phyloP scores from a whole-genome alignment of 176 grass and related monocot genomes.

The Aechmea fasciata region DNA sequence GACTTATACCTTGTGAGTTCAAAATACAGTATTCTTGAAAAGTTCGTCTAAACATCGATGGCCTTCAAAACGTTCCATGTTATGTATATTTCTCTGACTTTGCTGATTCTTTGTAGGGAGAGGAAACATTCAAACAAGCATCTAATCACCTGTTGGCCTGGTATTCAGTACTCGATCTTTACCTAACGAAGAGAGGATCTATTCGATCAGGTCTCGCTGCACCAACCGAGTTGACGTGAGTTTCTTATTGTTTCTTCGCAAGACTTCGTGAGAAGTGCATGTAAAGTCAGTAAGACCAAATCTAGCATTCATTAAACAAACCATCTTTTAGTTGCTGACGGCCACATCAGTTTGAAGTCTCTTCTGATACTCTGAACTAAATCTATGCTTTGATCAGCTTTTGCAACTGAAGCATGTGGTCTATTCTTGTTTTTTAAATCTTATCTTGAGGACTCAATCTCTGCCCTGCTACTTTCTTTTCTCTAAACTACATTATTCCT shows the following conservation, averaged over 20 bases:
- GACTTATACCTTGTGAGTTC: too few relatives aligned
- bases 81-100: neutral
- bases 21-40: too few relatives aligned
- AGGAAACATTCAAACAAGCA: neutral
- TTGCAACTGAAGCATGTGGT: neutral
- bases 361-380: neutral
- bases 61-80: too few relatives aligned
- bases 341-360: neutral
- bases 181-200: neutral
- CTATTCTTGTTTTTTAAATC: neutral
- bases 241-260: neutral
- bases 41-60: too few relatives aligned
- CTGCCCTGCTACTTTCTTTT: too few relatives aligned
- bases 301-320: neutral
- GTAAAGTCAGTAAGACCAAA: neutral
- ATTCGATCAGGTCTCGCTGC: neutral
- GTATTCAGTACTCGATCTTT: neutral
- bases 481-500: too few relatives aligned
- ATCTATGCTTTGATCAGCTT: neutral
- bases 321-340: neutral
- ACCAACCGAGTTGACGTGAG: neutral
- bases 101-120: neutral
- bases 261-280: neutral
- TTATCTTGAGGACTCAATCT: too few relatives aligned
- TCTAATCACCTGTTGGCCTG: neutral